Base-by-base conservation (phyloP, 2,329 filamentous ascomycete genomes). In the Hypoxylon sp. region DNA sequence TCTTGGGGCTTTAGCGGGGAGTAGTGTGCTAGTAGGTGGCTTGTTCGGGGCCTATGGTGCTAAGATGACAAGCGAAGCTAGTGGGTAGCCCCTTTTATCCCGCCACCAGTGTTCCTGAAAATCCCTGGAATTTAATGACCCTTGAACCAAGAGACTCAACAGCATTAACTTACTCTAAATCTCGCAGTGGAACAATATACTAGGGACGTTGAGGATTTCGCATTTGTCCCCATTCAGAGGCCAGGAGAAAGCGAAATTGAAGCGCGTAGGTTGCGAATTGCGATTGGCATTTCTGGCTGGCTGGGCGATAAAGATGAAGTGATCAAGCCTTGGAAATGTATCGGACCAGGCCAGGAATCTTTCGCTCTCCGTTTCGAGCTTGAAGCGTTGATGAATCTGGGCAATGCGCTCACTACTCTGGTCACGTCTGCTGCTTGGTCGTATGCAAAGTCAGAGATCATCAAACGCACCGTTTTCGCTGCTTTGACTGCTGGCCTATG, bases 41-140 rank as follows among this genome's bases (percentile, higher is more conserved):
- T 81, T 98, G 10, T 97, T 98, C 74, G 95, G 95, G 1, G 93
- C 96, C 2, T 97, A 97, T 74, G 92, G 92, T 5, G 90, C 90
- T 0, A 88, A 90, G 38, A 95, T 97, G 85, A 93, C 92, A 0
- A 89, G 91, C 36, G 90, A 93, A 76, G 93, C 94, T 83, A 92
- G 67, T 70, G 14, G 63, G 67, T 51, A 17, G 13, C 43, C 45
- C 50, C 45, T 30, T 38, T 57, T 64, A 23, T 19, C n/a, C 28
- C 25, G 19, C 17, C 25, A 21, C 17, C 25, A 21, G 0, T 28
- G 1, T 21, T 21, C 23, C 5, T 2, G 4, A 14, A 9, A 13
- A 7, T 7, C 9, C 30, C 36, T 21, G 32, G 9, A 28, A 17
- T 32, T 14, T 5, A 50, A 23, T 10, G 25, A 6, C n/a, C 21